phyloP scores from a whole-genome alignment of 352 stramenopile genomes.

The Globisporangium echinulatum region DNA sequence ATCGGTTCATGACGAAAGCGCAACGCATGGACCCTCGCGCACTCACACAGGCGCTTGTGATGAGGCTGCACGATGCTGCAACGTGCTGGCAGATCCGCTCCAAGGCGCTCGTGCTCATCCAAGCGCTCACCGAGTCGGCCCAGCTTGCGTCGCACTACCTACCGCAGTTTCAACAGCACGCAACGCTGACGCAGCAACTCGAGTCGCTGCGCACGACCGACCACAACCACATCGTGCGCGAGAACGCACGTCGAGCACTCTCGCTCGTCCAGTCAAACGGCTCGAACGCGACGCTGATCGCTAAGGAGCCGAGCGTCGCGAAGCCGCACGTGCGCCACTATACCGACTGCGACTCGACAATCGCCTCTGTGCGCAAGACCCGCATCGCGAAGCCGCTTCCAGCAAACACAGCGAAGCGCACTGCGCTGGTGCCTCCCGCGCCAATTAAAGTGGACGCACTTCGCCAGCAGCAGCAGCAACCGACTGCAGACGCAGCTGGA shows the following conservation, averaged over 20 bases:
- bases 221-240: conserved; percentile 37
- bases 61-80: conserved; percentile 27
- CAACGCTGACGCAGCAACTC: conserved; percentile 21
- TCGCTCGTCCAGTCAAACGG: conserved; percentile 54
- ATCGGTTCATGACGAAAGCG: conserved; percentile 40
- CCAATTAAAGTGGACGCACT: conserved; percentile 15
- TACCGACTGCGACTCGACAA: not conserved
- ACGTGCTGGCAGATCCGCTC: conserved; percentile 45
- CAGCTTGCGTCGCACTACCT: conserved; percentile 28
- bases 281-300: conserved; percentile 26
- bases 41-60: conserved; percentile 26
- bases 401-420: conserved; percentile 7
- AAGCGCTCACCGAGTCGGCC: conserved; percentile 42
- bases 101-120: conserved; percentile 47
- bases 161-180: conserved; percentile 20
- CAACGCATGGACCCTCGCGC: conserved; percentile 23
- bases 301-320: conserved; percentile 10
- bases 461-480: not conserved
- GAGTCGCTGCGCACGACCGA: conserved; percentile 26
- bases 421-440: conserved; percentile 8
- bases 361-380: conserved; percentile 9
- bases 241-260: conserved; percentile 45
- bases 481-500: not conserved
- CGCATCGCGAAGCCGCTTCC: not conserved
- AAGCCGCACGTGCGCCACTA: conserved; percentile 22